These are phyloP conservation scores for Candida verbasci DNA, from an alignment of 805 yeast species.

Conservation along the genomic window DNA sequence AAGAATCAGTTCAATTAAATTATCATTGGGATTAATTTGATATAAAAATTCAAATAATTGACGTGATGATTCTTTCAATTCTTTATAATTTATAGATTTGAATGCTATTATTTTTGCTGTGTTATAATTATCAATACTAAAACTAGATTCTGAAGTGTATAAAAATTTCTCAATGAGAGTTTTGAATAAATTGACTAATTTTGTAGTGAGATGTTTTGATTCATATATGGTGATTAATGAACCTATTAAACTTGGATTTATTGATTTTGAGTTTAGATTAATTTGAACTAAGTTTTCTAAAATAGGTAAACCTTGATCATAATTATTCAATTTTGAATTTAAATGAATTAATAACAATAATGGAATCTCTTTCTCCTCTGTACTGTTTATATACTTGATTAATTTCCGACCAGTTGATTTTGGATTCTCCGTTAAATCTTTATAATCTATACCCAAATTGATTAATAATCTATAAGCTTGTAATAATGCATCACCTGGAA, in stretches of 20 bases:
- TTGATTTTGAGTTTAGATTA: conserved; percentile 18
- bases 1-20: conserved; percentile 19
- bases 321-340: conserved; percentile 17
- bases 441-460: conserved; percentile 22
- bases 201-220: conserved; percentile 27
- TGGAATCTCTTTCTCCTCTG: conserved; percentile 15
- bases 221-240: conserved; percentile 49
- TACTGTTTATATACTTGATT: conserved; percentile 13
- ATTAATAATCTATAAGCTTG: conserved; percentile 25
- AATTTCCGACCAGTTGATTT: conserved; percentile 18
- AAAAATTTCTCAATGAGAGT: conserved; percentile 15
- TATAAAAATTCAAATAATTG: conserved; percentile 19
- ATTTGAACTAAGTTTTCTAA: conserved; percentile 28
- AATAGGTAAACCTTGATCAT: conserved; percentile 26
- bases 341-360: conserved; percentile 26
- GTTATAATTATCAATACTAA: conserved; percentile 16
- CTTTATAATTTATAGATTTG: conserved; percentile 18
- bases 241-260: conserved; percentile 48
- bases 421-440: conserved; percentile 18
- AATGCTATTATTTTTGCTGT: conserved; percentile 28
- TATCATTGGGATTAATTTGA: conserved; percentile 19
- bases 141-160: conserved; percentile 6
- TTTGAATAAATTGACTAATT: conserved; percentile 21
- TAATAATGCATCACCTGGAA: conserved; percentile 29
- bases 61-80: conserved; percentile 10